These are phyloP conservation scores for Nicotiana knightiana DNA, from an alignment of 257 asterid species.

Conservation along the genomic window DNA sequence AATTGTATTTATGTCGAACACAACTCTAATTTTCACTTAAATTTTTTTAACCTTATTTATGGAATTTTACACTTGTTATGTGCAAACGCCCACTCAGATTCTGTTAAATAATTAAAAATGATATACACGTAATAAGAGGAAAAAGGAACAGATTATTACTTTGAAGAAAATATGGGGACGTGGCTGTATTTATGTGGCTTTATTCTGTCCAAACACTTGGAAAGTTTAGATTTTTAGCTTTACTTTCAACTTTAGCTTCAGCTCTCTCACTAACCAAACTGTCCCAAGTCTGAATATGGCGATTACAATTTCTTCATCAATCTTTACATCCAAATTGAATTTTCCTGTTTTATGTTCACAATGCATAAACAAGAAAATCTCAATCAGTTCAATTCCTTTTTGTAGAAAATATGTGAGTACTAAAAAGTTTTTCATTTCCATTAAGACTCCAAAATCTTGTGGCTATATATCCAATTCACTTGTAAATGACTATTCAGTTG, in stretches of 20 bases:
- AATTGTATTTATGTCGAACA: no score
- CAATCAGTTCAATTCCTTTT: slow-evolving; percentile 18
- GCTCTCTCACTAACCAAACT: no score
- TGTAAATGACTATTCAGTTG: slow-evolving; percentile 37
- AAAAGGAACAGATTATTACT: no score
- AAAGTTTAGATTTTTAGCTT: neutral
- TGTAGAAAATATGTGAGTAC: neutral
- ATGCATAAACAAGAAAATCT: slow-evolving; percentile 1
- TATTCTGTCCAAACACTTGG: neutral
- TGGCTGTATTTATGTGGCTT: neutral
- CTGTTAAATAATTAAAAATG: no score
- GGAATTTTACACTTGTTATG: no score
- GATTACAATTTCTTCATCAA: slow-evolving; percentile 18
- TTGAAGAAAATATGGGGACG: neutral
- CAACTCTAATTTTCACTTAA: no score
- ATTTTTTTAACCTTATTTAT: no score
- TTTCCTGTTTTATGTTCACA: slow-evolving; percentile 27
- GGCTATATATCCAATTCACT: slow-evolving; percentile 29
- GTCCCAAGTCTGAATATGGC: slow-evolving; percentile 6
- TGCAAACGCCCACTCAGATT: no score
- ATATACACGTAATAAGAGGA: no score
- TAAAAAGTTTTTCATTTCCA: slow-evolving; percentile 14
- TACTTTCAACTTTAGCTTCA: neutral
- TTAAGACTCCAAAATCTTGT: slow-evolving; percentile 16
- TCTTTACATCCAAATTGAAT: slow-evolving; percentile 28